Evolutionary conservation across 257 asterid species (phyloP), one percentile per base, ranked within the genome.

Genomic region (Solanum virginianum): DNA sequence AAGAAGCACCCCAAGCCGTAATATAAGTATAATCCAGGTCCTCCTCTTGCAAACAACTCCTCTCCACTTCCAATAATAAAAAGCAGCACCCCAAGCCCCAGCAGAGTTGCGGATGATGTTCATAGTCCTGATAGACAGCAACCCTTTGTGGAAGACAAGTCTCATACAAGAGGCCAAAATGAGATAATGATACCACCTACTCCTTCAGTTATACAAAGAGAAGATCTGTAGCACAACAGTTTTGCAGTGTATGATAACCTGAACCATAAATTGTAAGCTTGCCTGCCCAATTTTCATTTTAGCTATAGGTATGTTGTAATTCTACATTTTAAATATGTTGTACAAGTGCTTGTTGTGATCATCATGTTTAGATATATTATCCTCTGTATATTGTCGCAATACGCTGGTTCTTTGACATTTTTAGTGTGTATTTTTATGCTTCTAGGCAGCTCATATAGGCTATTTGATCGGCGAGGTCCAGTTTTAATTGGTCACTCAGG

Each of bases 111-210:
- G 3, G 49, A 22, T 32, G 92, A 87, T 60, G 65, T 80, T 72
- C 60, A 80, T 26, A 90, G 91, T 86, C 94, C 93, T 14, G 90
- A 81, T 62, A 86, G 90, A 80, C 90, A 83, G 45, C 90, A 87
- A 81, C 57, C 91, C 8, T 84, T 84, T 0, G 84, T 88, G 82
- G 88, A 88, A 80, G 94, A 89, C 84, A 94, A 89, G 71, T 14
- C 83, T 84, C 79, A 75, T 65, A 55, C 11, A 55, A 56, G 80
- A 71, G 88, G 66, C 75, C 85, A 81, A 72, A 91, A 90, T 86
- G 93, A 89, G 22, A 89, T 86, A 5, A 92, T 89, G 93, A 85
- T 15, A 17, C 91, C 93, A 3, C 97, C 95, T 13, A 70, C 63
- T 45, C 91, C 91, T 82, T 71, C 89, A 26, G 68, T 86, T 4